A percentile compares a stretch with the other conserved stretches of the same genome.
phyloP scores from a whole-genome alignment of 495 filamentous ascomycete genomes.

The Penicillium mononematosum region DNA sequence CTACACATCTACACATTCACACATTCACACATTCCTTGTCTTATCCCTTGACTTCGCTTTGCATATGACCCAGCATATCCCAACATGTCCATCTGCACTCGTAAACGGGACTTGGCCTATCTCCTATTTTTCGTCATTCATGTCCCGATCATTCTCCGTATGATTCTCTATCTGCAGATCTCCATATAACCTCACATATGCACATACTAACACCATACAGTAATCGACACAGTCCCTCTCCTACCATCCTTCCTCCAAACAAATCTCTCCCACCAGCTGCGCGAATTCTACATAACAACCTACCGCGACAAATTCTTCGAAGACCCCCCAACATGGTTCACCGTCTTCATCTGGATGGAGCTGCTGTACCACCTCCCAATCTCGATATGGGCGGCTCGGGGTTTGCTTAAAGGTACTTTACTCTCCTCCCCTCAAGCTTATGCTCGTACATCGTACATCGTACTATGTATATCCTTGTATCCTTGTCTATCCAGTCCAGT shows the following conservation, averaged over 20 bases:
- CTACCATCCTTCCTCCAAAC: conserved; percentile 58
- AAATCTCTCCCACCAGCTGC: conserved; percentile 49
- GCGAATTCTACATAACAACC: conserved; percentile 61
- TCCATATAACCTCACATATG: neutral
- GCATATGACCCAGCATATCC: conserved; percentile 8
- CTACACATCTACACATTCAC: neutral
- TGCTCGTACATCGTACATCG: neutral
- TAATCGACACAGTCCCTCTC: conserved; percentile 63
- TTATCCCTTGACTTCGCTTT: neutral
- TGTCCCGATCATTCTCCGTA: conserved; percentile 67
- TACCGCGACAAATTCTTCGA: conserved; percentile 78
- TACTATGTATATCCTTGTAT: conserved; percentile 1
- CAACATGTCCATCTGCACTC: conserved; percentile 15
- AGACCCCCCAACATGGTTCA: conserved; percentile 65
- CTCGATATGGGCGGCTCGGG: conserved; percentile 62
- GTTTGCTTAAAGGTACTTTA: conserved; percentile 49
- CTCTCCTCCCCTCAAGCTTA: neutral
- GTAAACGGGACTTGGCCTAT: conserved; percentile 60
- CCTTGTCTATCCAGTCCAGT: neutral
- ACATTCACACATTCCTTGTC: too few relatives aligned
- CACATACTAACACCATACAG: conserved; percentile 32
- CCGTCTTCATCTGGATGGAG: conserved; percentile 66
- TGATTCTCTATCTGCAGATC: conserved; percentile 24
- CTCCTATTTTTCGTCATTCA: conserved; percentile 68
- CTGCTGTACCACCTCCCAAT: conserved; percentile 65